Evolutionary conservation across 805 yeast genomes (phyloP).

Genomic region (Lipomyces sp.): DNA sequence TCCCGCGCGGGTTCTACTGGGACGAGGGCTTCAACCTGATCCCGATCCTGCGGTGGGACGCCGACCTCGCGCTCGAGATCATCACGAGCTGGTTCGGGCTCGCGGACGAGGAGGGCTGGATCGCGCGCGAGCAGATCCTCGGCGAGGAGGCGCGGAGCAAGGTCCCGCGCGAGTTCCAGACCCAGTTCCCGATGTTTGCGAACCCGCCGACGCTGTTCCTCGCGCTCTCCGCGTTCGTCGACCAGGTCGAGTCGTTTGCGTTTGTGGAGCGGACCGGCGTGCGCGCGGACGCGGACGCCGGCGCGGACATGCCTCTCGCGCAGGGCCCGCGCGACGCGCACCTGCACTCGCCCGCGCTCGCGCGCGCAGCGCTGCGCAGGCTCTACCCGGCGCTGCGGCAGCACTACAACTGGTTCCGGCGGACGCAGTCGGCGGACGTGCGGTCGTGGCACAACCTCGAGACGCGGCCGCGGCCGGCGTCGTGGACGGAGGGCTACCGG

Average conservation of each 20-base stretch:
- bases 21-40: constrained; percentile 95
- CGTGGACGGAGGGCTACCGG: constrained; percentile 65
- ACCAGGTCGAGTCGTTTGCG: constrained; percentile 8
- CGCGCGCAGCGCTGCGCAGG: constrained; percentile 42
- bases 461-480: constrained; percentile 35
- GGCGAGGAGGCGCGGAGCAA: constrained; percentile 87
- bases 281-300: constrained; percentile 3
- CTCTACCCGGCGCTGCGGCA: constrained; percentile 72
- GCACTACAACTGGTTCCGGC: constrained; percentile 83
- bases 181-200: constrained; percentile 84
- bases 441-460: constrained; percentile 62
- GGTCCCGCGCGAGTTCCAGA: constrained; percentile 79
- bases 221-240: constrained; percentile 29
- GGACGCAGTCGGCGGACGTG: constrained; percentile 71
- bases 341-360: constrained; percentile 48
- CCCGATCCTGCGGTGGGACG: constrained; percentile 75
- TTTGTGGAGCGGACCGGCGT: constrained; percentile 6
- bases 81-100: constrained; percentile 81
- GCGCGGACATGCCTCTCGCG: constrained; percentile 5
- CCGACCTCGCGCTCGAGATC: constrained; percentile 44
- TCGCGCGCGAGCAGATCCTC: constrained; percentile 89
- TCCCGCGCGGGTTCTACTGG: constrained; percentile 98
- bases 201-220: constrained; percentile 94
- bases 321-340: constrained; percentile 44
- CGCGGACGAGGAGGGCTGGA: constrained; percentile 92